phyloP scores from a whole-genome alignment of 2,329 filamentous ascomycete genomes.

The Pestalotiopsis sp. region DNA sequence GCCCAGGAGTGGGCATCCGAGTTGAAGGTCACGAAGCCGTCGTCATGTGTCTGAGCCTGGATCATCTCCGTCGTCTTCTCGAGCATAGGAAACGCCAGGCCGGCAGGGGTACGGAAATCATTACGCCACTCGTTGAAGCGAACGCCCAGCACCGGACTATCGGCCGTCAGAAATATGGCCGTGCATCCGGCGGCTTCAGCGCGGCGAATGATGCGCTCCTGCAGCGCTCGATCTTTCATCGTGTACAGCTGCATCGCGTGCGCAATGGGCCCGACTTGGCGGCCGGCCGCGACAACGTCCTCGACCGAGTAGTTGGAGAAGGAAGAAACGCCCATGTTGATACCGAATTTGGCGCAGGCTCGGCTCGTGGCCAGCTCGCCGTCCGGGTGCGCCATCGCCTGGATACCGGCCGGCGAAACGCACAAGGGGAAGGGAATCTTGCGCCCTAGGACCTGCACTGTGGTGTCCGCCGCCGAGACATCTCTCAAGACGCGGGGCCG shows the following conservation, averaged over 20 bases:
- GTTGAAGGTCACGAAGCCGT: constrained; percentile 23
- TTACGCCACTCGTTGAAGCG: constrained; percentile 51
- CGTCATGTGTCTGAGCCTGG: constrained; percentile 20
- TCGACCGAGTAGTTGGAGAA: constrained; percentile 39
- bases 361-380: constrained; percentile 51
- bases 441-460: not conserved
- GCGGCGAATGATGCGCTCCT: constrained; percentile 39
- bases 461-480: not conserved
- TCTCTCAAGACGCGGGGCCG: not conserved
- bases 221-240: constrained; percentile 45
- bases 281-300: constrained; percentile 30
- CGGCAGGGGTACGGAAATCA: constrained; percentile 45
- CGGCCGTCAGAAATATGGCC: constrained; percentile 52
- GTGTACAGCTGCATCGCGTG: constrained; percentile 55
- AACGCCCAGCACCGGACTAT: constrained; percentile 50
- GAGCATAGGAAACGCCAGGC: constrained; percentile 17
- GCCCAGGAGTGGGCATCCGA: constrained; percentile 42
- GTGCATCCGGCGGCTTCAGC: constrained; percentile 45
- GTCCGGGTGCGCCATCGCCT: constrained; percentile 52
- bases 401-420: constrained; percentile 55
- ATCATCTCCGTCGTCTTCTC: constrained; percentile 16
- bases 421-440: constrained; percentile 48
- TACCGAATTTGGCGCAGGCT: constrained; percentile 35
- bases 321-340: constrained; percentile 48
- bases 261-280: constrained; percentile 34